Base-by-base conservation (phyloP, 345 rosid genomes). In the Boechera stricta region DNA sequence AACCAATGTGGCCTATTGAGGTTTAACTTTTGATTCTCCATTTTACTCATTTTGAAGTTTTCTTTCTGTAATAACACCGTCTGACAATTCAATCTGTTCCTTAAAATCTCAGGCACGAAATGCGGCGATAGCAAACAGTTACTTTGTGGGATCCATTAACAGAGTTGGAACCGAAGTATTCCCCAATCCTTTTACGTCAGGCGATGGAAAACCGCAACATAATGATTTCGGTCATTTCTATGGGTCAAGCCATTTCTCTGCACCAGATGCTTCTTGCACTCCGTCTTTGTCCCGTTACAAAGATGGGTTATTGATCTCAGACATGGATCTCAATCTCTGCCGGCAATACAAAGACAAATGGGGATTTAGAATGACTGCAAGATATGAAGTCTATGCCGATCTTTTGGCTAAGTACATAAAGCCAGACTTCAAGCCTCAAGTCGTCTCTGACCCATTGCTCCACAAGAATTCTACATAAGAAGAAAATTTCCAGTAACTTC, bases 1-100 rank as follows among this genome's bases (percentile, higher is more conserved):
- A 94, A 85, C 99, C 99, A 64, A 92, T 94, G 99, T 94, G 99
- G 99, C 96, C 99, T 18, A 83, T 94, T 54, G 99, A 94, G 97
- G 98, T 94, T 73, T 59, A 28, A 54, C 18, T 74, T 64, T 29
- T 36, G 9, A 60, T 6, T 33, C 52, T 53, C 45, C 59, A 0
- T 8, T 24, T 39, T 7, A 1, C 11, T 11, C 11, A 62, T 0
- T 44, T 24, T 26, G 49, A 57, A 63, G 16, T 29, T 49, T 29
- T 55, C 45, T 29, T 38, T 64, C 2, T 38, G 4, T 36, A 1
- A 4, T 11, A 39, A 7, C 38, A 71, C 48, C 4, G 28, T 60
- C 70, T 72, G n/a, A 78, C 15, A 31, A 2, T 57, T 49, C 33
- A 31, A 6, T 52, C 0, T 59, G 7, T 49, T 49, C 21, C 21